Evolutionary conservation across 331 rosid species (phyloP).

Genomic region (Cucumis variabilis): DNA sequence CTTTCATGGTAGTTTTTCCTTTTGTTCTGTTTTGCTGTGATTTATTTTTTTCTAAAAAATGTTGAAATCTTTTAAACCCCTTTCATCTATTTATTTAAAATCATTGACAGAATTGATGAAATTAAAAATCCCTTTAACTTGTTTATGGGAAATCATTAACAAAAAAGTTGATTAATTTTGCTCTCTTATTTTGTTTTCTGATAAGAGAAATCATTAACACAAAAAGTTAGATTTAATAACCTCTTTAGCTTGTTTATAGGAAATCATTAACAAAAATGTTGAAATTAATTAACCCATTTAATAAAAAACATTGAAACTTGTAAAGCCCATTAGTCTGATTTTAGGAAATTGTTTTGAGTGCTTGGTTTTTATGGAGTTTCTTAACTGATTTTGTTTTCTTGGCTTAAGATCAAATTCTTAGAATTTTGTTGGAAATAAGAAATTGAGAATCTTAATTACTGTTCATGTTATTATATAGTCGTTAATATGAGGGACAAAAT

Average conservation of each 20-base stretch:
- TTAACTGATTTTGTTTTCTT: neutral
- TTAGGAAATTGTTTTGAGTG: neutral
- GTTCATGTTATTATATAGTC: no score
- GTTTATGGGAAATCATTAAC: slow-evolving; percentile 9
- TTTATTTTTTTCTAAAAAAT: no score
- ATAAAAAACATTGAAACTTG: neutral
- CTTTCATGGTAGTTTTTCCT: no score
- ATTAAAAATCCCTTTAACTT: neutral
- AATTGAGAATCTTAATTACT: no score
- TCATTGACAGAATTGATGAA: neutral
- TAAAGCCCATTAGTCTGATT: neutral
- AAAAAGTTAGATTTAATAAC: neutral
- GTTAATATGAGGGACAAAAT: no score
- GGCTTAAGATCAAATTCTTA: no score
- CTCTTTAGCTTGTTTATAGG: neutral
- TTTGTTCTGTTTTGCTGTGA: no score
- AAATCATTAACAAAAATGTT: neutral
- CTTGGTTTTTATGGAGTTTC: neutral
- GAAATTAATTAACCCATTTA: neutral
- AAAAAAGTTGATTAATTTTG: neutral
- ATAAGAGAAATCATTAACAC: neutral
- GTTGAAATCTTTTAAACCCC: neutral
- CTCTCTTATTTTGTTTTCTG: neutral
- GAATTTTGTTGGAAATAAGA: no score
- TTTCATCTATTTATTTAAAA: neutral